Percentiles rank a stretch among this genome's conserved stretches.
These are phyloP conservation scores for Fusarium penzigii DNA, from an alignment of 2,329 filamentous ascomycete species.

Conservation along the genomic window DNA sequence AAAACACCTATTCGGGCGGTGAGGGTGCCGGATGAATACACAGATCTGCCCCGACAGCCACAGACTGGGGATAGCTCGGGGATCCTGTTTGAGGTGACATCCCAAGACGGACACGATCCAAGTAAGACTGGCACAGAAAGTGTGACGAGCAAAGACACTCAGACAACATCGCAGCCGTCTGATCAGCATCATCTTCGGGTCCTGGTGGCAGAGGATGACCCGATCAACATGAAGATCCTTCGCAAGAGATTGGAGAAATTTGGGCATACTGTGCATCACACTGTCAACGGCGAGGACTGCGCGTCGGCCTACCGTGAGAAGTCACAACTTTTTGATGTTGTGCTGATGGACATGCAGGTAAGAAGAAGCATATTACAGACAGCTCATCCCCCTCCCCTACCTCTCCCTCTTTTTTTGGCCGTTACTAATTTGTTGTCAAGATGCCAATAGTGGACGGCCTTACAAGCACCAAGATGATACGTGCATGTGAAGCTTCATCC, in stretches of 20 bases:
- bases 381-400: neutral
- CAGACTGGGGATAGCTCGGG: constrained; percentile 36
- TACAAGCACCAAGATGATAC: constrained; percentile 79
- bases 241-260: constrained; percentile 77
- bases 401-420: too few species aligned
- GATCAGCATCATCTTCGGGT: constrained; percentile 52
- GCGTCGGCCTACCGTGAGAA: constrained; percentile 68
- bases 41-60: constrained; percentile 33
- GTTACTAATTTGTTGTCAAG: constrained; percentile 44
- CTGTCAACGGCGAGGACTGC: constrained; percentile 84
- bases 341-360: constrained; percentile 94
- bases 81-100: constrained; percentile 42
- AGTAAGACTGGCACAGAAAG: constrained; percentile 21
- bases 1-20: constrained; percentile 49
- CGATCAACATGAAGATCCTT: constrained; percentile 81
- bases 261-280: constrained; percentile 71
- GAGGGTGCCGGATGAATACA: constrained; percentile 50
- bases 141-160: constrained; percentile 22
- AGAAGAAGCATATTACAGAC: constrained; percentile 31
- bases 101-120: constrained; percentile 6
- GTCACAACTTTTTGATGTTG: constrained; percentile 67
- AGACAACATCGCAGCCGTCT: constrained; percentile 16
- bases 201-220: constrained; percentile 84
- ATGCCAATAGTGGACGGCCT: constrained; percentile 92
- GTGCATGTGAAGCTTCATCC: constrained; percentile 64